These are phyloP conservation scores for Sodiomyces alkalinus DNA, from an alignment of 2,329 filamentous ascomycete species.

Conservation along the genomic window DNA sequence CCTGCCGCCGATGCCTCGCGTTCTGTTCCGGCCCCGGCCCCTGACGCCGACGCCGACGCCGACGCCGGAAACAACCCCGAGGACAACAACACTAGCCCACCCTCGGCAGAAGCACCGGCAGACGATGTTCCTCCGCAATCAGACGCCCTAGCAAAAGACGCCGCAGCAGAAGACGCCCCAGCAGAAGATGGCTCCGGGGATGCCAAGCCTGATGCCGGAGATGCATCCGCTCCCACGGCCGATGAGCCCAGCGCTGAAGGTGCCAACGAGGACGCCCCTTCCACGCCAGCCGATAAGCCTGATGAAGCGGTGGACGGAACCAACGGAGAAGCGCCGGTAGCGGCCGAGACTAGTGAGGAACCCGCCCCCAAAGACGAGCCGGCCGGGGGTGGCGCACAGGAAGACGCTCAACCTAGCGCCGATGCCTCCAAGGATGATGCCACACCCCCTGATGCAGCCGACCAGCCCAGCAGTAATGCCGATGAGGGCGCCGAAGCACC, in stretches of 20 bases:
- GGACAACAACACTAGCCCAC: too few species aligned
- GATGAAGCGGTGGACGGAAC: not conserved
- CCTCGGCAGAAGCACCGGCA: too few species aligned
- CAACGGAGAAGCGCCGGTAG: too few species aligned
- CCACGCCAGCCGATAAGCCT: not conserved
- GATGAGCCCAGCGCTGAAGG: not conserved
- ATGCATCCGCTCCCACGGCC: not conserved
- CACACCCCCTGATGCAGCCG: not conserved
- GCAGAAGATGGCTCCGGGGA: too few species aligned
- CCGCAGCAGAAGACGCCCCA: too few species aligned
- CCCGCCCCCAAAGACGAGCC: too few species aligned
- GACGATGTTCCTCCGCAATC: too few species aligned
- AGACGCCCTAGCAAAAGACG: too few species aligned
- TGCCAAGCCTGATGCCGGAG: not conserved
- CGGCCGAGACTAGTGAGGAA: not conserved
- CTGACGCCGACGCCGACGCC: not conserved
- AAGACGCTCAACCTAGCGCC: not conserved
- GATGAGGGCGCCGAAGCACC: not conserved
- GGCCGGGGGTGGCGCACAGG: not conserved
- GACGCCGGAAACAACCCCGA: too few species aligned
- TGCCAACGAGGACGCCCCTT: not conserved
- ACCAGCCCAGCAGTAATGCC: not conserved
- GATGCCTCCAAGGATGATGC: not conserved
- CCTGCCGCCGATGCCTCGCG: conserved; percentile 1
- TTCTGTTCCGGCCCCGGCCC: not conserved